phyloP scores from a whole-genome alignment of 345 rosid genomes.

The Kernera saxatilis region DNA sequence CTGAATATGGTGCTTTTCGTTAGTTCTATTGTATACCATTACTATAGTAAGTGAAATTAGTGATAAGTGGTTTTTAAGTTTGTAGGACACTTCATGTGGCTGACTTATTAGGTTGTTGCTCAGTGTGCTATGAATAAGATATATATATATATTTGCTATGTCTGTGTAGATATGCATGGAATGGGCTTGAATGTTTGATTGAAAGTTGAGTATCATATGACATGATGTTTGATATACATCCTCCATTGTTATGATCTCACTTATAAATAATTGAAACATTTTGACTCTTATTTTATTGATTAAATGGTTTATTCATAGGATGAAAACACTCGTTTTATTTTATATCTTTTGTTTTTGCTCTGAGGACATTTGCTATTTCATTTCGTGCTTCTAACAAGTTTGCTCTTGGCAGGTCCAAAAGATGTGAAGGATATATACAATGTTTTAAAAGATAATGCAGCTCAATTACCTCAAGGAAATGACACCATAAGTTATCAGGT shows the following conservation, averaged over 20 bases:
- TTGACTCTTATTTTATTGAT: not conserved
- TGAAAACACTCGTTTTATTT: not conserved
- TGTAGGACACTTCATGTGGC: not conserved
- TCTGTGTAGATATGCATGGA: not conserved
- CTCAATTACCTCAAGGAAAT: slow-evolving; percentile 47
- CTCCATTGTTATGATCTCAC: not conserved
- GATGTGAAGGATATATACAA: slow-evolving; percentile 69
- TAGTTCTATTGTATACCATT: not conserved
- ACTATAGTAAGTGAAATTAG: not conserved
- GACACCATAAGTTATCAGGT: slow-evolving; percentile 74
- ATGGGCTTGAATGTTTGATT: not conserved
- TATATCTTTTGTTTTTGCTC: not conserved
- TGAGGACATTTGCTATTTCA: not conserved
- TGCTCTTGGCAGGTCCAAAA: slow-evolving; percentile 51
- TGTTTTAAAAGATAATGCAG: slow-evolving; percentile 66
- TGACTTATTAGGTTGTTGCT: not conserved
- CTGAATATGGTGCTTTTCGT: slow-evolving; percentile 2
- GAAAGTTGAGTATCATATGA: not conserved
- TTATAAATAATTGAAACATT: not conserved
- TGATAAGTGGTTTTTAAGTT: not conserved
- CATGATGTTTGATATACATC: not conserved
- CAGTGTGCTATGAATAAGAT: not conserved
- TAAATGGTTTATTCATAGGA: not conserved
- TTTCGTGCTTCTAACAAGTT: slow-evolving; percentile 14
- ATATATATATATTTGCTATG: not conserved